Base-by-base conservation (phyloP, 768 basidiomycete genomes). In the Strobilomyces echinocephalus region DNA sequence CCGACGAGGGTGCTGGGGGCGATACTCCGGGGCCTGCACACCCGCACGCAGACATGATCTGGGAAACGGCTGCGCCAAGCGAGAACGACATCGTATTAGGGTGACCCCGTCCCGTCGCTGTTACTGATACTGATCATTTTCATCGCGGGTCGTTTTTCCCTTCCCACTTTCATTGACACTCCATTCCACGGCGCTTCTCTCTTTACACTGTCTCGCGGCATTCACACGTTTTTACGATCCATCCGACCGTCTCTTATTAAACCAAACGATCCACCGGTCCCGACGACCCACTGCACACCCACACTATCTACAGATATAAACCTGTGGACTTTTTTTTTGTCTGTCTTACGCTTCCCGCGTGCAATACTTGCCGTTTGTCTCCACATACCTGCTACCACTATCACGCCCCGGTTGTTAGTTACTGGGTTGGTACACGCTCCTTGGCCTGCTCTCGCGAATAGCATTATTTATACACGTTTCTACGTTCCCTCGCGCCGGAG, bases 31-130 rank as follows among this genome's bases (percentile, higher is more conserved):
- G 55, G 9, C 62, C 64, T 15, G 35, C 61, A 26, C 63, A 61
- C 21, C 46, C 57, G 10, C 65, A 61, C 18, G 31, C 56, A 49
- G 67, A 61, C 54, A 63, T 58, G 60, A 52, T 65, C 5, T 69
- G 68, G 68, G 69, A 66, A 46, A 24, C 68, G 35, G 47, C 67
- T 24, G 16, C 64, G 14, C 69, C 58, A 43, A 60, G 58, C n/a
- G 62, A 67, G 28, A 59, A 68, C 41, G 69, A 69, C 35, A 56
- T 69, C 10, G 63, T 66, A n/a, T 55, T 69, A 12, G 69, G 69
- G 33, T 69, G 57, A 67, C 39, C 20, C 31, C 1, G 31, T 24
- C 54, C 34, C 16, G 33, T 50, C 20, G 40, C 44, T 35, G 41
- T 52, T 44, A 46, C 54, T 53, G 30, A 30, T 30, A 30, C 24